Evolutionary conservation across 257 asterid species (phyloP).

Genomic region (Ilex aquifolium): DNA sequence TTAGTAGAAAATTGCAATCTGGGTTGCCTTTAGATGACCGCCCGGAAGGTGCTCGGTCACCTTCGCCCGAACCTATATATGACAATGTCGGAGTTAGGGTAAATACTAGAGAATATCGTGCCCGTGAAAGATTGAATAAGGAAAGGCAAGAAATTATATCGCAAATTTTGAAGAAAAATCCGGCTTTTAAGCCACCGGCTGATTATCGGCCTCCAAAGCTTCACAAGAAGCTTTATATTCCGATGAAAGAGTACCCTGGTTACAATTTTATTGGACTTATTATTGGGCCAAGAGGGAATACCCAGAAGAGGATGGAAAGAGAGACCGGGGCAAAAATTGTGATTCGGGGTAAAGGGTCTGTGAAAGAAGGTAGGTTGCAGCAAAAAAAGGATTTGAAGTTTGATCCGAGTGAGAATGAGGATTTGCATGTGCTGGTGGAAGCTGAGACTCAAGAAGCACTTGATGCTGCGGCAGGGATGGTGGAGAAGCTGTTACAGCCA

Average conservation of each 20-base stretch:
- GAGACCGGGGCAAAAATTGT: constrained; percentile 97
- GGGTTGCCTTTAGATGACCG: constrained; percentile 82
- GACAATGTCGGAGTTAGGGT: constrained; percentile 87
- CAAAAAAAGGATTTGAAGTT: constrained; percentile 85
- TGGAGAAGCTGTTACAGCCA: constrained; percentile 95
- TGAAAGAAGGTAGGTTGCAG: constrained; percentile 90
- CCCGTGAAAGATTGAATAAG: constrained; percentile 76
- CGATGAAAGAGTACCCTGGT: constrained; percentile 93
- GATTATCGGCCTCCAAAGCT: constrained; percentile 98
- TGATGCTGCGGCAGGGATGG: constrained; percentile 94
- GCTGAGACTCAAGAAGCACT: constrained; percentile 92
- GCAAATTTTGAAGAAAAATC: constrained; percentile 81
- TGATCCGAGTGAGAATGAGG: constrained; percentile 89
- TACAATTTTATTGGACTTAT: constrained; percentile 88
- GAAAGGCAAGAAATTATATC: constrained; percentile 91
- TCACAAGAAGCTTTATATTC: constrained; percentile 85
- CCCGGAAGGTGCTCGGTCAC: constrained; percentile 92
- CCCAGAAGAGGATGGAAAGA: constrained; percentile 95
- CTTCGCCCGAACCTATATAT: constrained; percentile 92
- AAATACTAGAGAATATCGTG: constrained; percentile 92
- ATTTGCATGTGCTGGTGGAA: constrained; percentile 88
- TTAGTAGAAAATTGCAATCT: constrained; percentile 80
- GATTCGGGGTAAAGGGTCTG: constrained; percentile 90
- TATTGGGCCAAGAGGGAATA: constrained; percentile 93
- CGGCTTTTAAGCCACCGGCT: constrained; percentile 92